These are phyloP conservation scores for Penicillium sp. DNA, from an alignment of 2,329 filamentous ascomycete species.

Conservation along the genomic window DNA sequence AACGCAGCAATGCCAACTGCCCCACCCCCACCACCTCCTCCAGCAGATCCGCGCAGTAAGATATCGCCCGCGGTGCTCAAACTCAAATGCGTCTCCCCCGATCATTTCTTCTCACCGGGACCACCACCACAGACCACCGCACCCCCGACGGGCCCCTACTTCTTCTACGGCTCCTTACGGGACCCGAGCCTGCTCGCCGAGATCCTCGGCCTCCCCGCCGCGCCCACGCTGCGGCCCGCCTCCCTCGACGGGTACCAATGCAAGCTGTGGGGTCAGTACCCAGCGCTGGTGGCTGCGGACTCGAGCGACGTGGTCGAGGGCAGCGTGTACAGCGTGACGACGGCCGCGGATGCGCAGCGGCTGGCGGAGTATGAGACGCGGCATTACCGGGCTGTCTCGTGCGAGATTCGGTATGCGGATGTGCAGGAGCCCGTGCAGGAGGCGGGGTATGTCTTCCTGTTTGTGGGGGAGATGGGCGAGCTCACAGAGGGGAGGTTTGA, in stretches of 20 bases:
- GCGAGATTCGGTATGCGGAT: slow-evolving; percentile 7
- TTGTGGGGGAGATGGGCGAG: neutral
- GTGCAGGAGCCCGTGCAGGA: slow-evolving; percentile 4
- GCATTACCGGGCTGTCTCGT: slow-evolving; percentile 3
- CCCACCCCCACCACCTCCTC: slow-evolving; percentile 5
- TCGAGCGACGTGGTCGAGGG: slow-evolving; percentile 21
- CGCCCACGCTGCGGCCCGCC: slow-evolving; percentile 22
- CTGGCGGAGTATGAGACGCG: slow-evolving; percentile 27
- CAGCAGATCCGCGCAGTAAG: slow-evolving; percentile 3
- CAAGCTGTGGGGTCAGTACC: slow-evolving; percentile 33
- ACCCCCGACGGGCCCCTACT: slow-evolving; percentile 28
- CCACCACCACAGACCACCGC: neutral
- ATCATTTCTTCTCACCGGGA: slow-evolving; percentile 5
- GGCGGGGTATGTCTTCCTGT: slow-evolving; percentile 5
- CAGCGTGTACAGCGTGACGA: slow-evolving; percentile 23
- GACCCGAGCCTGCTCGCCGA: slow-evolving; percentile 29
- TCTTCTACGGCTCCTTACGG: slow-evolving; percentile 41
- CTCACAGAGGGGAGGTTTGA: slow-evolving; percentile 9
- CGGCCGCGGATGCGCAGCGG: slow-evolving; percentile 17
- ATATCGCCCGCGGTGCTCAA: slow-evolving; percentile 4
- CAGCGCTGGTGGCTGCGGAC: slow-evolving; percentile 23
- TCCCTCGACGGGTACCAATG: slow-evolving; percentile 25
- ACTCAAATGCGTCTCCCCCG: neutral
- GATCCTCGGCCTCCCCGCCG: slow-evolving; percentile 20
- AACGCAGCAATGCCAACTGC: neutral